Evolutionary conservation across 2,329 filamentous ascomycete genomes (phyloP), one percentile per base, ranked within the genome.

Genomic region (Aspergillus thermomutatus): DNA sequence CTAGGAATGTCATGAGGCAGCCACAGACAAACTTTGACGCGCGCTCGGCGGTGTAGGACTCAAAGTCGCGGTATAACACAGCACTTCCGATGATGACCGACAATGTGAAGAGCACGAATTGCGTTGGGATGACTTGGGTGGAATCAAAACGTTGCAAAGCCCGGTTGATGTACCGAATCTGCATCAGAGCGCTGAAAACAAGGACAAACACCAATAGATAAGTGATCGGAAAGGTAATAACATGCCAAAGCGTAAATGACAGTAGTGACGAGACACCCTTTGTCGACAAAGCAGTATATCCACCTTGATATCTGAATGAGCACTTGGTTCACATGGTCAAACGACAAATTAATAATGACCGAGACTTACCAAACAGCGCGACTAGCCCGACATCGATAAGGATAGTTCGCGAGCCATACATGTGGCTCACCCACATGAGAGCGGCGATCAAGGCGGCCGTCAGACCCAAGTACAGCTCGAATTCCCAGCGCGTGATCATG

Each of bases 201-300:
- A 99, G 82, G 50, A 97, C 82, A 51, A 89, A 79, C 8, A 94
- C 73, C n/a, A 99, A 83, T 1, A 87, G 83, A 70, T 97, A 99
- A 21, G 92, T 95, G 59, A 99, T 88, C 0, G 93, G 92, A 37
- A 93, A 97, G 0, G 91, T 88, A 61, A 99, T 90, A 17, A 91
- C 91, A 66, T 89, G 86, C 82, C 92, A 91, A 21, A 97, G 83
- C 0, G 90, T 96, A 51, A 91, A 92, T 0, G 94, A 97, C 21
- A 99, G 82, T 77, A 99, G 87, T 0, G 94, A 97, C 1, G 94
- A 93, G 41, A 99, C 90, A 55, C 94, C 94, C 74, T 99, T 99
- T 28, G 94, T 99, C 1, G 93, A 91, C 5, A 99, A 82, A 10
- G 91, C 94, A n/a, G 94, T 99, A 75, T 97, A 99, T 58, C 92